Evolutionary conservation across 768 basidiomycete genomes (phyloP).

Genomic region (Auricularia cornea): DNA sequence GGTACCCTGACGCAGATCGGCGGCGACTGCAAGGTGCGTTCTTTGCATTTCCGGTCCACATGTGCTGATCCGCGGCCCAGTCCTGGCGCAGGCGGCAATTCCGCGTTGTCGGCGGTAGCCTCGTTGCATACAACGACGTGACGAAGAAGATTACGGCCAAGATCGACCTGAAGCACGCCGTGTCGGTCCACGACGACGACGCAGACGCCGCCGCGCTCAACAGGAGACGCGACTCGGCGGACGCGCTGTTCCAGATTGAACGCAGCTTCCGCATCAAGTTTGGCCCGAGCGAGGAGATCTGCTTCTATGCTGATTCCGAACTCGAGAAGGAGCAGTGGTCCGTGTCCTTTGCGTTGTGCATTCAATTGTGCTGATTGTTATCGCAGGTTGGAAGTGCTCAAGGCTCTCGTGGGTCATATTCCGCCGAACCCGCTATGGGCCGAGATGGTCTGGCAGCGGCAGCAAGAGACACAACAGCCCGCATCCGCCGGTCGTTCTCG

Average conservation of each 20-base stretch:
- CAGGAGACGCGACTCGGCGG: conserved; percentile 45
- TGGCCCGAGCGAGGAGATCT: conserved; percentile 65
- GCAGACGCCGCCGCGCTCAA: conserved; percentile 33
- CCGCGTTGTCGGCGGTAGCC: conserved; percentile 74
- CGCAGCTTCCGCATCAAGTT: conserved; percentile 83
- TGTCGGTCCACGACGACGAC: conserved; percentile 69
- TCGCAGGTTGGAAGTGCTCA: conserved; percentile 73
- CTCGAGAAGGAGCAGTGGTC: conserved; percentile 84
- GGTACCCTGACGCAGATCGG: conserved; percentile 89
- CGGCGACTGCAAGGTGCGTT: conserved; percentile 80
- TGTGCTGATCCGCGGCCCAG: conserved; percentile 28
- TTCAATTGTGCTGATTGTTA: not conserved
- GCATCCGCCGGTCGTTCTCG: not conserved
- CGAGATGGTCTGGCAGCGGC: conserved; percentile 80
- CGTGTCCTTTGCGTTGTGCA: conserved; percentile 16
- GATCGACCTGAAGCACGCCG: conserved; percentile 84
- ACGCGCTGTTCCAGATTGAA: conserved; percentile 61
- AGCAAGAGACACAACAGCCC: conserved; percentile 32
- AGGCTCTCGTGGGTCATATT: conserved; percentile 78
- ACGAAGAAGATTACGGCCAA: conserved; percentile 84
- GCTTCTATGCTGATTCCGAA: conserved; percentile 87
- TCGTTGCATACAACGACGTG: conserved; percentile 87
- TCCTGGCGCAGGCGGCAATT: conserved; percentile 78
- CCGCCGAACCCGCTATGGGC: conserved; percentile 93
- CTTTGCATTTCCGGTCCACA: not conserved